phyloP scores from a whole-genome alignment of 176 grass and related monocot species.

The Carex kokanica region DNA sequence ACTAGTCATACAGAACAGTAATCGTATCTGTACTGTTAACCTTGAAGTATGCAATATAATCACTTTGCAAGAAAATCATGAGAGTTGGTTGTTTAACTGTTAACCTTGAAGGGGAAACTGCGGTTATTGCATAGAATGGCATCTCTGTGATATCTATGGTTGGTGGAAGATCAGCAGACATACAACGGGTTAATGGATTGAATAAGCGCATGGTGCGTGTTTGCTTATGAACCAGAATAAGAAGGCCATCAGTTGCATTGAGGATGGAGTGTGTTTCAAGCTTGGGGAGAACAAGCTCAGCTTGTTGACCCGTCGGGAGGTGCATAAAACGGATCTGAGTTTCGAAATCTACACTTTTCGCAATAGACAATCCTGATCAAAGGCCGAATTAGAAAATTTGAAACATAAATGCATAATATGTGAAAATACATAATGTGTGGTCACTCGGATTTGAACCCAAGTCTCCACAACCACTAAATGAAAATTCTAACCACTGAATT shows the following conservation, averaged over 20 bases:
- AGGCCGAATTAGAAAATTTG: too few relatives aligned
- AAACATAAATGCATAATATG: too few relatives aligned
- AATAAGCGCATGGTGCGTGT: neutral
- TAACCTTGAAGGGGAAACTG: too few relatives aligned
- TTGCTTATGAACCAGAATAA: constrained; percentile 20
- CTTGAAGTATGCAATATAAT: neutral
- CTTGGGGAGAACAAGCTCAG: neutral
- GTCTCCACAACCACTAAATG: too few relatives aligned
- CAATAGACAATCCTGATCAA: too few relatives aligned
- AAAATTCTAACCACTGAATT: too few relatives aligned
- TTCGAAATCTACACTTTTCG: too few relatives aligned
- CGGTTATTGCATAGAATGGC: too few relatives aligned
- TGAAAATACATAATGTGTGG: too few relatives aligned
- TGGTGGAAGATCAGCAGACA: constrained; percentile 14
- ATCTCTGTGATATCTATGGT: too few relatives aligned
- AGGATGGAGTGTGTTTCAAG: neutral
- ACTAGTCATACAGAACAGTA: neutral
- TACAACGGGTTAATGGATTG: constrained; percentile 28
- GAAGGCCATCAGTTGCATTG: neutral
- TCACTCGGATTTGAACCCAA: too few relatives aligned
- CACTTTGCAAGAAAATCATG: neutral
- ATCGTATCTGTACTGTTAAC: neutral
- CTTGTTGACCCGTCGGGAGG: neutral
- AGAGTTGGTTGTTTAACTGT: neutral
- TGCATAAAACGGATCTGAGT: neutral